These are phyloP conservation scores for Dryas alaskensis DNA, from an alignment of 306 rosid genomes.

Conservation along the genomic window DNA sequence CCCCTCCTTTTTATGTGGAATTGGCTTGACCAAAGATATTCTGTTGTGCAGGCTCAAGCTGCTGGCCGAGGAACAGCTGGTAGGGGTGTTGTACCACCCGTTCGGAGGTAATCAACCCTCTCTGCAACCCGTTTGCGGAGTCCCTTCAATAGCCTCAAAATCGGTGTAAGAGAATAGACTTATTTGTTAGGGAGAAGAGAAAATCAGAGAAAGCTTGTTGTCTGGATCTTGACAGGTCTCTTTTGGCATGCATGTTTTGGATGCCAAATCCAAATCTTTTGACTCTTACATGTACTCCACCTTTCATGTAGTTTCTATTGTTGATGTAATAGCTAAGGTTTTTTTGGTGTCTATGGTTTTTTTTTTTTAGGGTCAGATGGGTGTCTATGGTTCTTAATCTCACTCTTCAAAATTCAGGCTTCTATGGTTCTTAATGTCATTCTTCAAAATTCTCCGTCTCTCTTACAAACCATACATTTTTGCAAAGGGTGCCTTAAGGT, in stretches of 20 bases:
- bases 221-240: conserved; percentile 25
- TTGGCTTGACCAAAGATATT: conserved; percentile 17
- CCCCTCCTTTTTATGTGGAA: neutral
- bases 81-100: conserved; percentile 80
- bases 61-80: conserved; percentile 96
- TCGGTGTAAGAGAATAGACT: conserved; percentile 30
- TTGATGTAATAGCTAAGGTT: neutral
- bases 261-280: conserved; percentile 21
- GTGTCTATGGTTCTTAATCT: neutral
- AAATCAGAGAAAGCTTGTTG: conserved; percentile 22
- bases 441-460: no score
- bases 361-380: neutral
- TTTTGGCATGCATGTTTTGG: conserved; percentile 20
- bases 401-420: neutral
- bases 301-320: conserved; percentile 14
- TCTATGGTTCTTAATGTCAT: neutral
- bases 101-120: conserved; percentile 62
- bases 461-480: no score
- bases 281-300: conserved; percentile 7
- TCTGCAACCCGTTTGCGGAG: neutral
- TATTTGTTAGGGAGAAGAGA: conserved; percentile 22
- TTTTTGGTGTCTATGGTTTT: neutral
- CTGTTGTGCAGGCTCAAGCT: conserved; percentile 75
- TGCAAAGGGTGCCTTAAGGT: no score
- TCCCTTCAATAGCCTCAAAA: conserved; percentile 1